These are phyloP conservation scores for Sugiyamaella pinicola DNA, from an alignment of 1,139 yeast genomes.

Conservation along the genomic window DNA sequence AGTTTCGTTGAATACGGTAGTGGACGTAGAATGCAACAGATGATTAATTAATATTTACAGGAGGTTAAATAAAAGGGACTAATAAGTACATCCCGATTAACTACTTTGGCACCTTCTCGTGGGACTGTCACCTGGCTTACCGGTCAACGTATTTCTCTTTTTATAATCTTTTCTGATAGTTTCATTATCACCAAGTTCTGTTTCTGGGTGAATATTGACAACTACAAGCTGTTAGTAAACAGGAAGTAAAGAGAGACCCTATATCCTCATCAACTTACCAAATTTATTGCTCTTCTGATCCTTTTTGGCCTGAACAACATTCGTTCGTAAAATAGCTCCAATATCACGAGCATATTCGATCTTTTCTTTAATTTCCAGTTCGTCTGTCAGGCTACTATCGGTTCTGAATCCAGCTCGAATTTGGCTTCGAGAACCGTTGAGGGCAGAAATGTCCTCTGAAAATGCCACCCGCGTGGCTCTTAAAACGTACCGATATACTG, in stretches of 20 bases:
- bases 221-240: constrained; percentile 27
- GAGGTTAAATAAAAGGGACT: neutral
- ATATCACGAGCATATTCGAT: constrained; percentile 64
- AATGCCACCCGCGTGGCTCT: constrained; percentile 76
- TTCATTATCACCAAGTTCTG: constrained; percentile 91
- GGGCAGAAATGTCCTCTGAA: constrained; percentile 53
- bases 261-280: constrained; percentile 30
- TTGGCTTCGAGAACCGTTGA: constrained; percentile 57
- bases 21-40: neutral
- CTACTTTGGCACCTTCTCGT: constrained; percentile 10
- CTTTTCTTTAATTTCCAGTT: constrained; percentile 52
- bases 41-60: constrained; percentile 1
- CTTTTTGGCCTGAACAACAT: constrained; percentile 81
- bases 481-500: constrained; percentile 68
- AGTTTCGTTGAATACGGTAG: neutral
- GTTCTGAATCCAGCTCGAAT: constrained; percentile 61
- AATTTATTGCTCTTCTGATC: constrained; percentile 47
- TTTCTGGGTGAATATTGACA: constrained; percentile 73
- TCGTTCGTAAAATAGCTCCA: constrained; percentile 63
- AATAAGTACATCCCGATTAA: no score
- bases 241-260: neutral
- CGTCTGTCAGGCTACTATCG: constrained; percentile 43
- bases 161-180: constrained; percentile 45
- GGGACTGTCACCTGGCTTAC: constrained; percentile 18
- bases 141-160: constrained; percentile 20